A percentile compares a stretch with the other conserved stretches of the same genome.
These are phyloP conservation scores for Zopfochytrium polystomum DNA, from an alignment of 371 early-diverging fungal species.

Conservation along the genomic window DNA sequence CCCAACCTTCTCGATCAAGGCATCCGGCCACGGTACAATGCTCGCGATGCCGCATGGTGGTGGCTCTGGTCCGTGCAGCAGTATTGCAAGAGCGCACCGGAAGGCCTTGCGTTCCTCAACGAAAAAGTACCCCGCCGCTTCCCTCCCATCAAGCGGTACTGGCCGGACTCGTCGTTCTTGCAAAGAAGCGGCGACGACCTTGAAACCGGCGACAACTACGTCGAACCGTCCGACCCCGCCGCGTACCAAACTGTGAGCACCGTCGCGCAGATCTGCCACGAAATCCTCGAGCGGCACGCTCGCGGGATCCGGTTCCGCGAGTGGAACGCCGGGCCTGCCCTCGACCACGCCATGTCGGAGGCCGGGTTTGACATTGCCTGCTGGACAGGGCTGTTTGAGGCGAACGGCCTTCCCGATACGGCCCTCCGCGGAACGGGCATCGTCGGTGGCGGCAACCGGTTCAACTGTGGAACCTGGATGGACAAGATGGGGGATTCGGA, in stretches of 20 bases:
- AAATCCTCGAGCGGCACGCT: slow-evolving; percentile 88
- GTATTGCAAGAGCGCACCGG: slow-evolving; percentile 71
- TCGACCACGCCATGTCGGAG: slow-evolving; percentile 89
- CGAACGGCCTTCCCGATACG: neutral
- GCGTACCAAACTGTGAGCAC: slow-evolving; percentile 65
- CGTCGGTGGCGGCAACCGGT: slow-evolving; percentile 81
- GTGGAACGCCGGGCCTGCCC: slow-evolving; percentile 83
- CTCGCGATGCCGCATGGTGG: slow-evolving; percentile 96
- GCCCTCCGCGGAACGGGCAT: slow-evolving; percentile 62
- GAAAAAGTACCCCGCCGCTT: slow-evolving; percentile 77
- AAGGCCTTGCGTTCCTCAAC: slow-evolving; percentile 73
- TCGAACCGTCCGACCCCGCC: slow-evolving; percentile 44
- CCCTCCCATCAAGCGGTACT: slow-evolving; percentile 51
- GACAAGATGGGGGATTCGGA: slow-evolving; percentile 97
- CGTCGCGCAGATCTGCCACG: slow-evolving; percentile 83
- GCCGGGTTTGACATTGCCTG: slow-evolving; percentile 85
- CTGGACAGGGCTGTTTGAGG: slow-evolving; percentile 60
- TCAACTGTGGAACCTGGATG: slow-evolving; percentile 99
- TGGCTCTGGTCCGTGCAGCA: slow-evolving; percentile 86
- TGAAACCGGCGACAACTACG: slow-evolving; percentile 37
- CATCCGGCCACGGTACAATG: slow-evolving; percentile 83
- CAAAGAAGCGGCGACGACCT: slow-evolving; percentile 24
- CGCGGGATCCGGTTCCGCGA: slow-evolving; percentile 91
- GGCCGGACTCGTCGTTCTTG: slow-evolving; percentile 1
- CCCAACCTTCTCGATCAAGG: slow-evolving; percentile 91